phyloP scores from a whole-genome alignment of 805 yeast genomes.

The Sugiyamaella qingdaonensis region DNA sequence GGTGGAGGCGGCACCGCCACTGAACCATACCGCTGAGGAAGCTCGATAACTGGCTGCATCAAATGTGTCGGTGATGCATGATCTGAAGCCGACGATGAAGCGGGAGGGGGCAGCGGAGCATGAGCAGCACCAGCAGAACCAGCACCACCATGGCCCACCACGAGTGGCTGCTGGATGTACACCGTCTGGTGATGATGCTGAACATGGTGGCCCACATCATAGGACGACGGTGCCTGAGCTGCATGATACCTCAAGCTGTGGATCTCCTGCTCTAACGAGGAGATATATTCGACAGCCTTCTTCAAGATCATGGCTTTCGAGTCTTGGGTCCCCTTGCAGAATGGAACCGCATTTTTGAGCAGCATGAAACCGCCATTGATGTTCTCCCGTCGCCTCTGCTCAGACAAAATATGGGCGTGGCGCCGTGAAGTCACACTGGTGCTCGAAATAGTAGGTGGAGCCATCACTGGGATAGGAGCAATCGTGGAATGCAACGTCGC shows the following conservation, averaged over 20 bases:
- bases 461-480: slow-evolving; percentile 20
- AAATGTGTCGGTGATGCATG: not conserved
- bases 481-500: not conserved
- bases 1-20: not conserved
- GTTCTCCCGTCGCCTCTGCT: slow-evolving; percentile 44
- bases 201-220: not conserved
- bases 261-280: slow-evolving; percentile 33
- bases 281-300: slow-evolving; percentile 42
- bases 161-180: slow-evolving; percentile 4
- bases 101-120: not conserved
- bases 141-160: not conserved
- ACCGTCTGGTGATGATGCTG: slow-evolving; percentile 2
- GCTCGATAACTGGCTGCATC: not conserved
- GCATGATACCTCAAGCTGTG: slow-evolving; percentile 14
- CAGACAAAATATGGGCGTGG: slow-evolving; percentile 44
- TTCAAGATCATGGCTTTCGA: slow-evolving; percentile 44
- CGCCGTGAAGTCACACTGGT: slow-evolving; percentile 26
- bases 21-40: slow-evolving; percentile 2
- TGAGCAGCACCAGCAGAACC: not conserved
- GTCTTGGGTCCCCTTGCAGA: slow-evolving; percentile 39
- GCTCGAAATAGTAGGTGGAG: slow-evolving; percentile 23
- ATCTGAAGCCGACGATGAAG: not conserved
- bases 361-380: slow-evolving; percentile 45
- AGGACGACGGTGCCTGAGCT: not conserved
- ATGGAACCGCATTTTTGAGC: slow-evolving; percentile 39